A percentile compares a stretch with the other conserved stretches of the same genome.
Conservation (phyloP, 75 land plant species). For the Gnetum montanum region DNA sequence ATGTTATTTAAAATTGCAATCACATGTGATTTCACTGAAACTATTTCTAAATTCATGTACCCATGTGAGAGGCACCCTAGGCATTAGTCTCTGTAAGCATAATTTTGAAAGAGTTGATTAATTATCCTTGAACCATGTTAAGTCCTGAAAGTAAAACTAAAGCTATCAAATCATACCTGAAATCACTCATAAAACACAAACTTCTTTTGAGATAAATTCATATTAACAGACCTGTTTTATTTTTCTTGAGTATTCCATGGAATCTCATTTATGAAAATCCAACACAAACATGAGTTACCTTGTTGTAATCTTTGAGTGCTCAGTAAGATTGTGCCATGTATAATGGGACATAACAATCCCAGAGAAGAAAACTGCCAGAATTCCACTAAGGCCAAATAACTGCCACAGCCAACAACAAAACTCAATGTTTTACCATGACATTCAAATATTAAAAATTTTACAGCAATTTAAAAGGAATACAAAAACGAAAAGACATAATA, state of each 20-base stretch:
- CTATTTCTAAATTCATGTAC: too few species aligned
- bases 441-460: neutral
- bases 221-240: neutral
- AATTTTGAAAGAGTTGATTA: too few species aligned
- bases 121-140: neutral
- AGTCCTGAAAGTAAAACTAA: neutral
- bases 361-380: conserved; percentile 32
- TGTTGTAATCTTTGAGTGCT: conserved; percentile 20
- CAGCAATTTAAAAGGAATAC: neutral
- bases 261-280: too few species aligned
- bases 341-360: conserved; percentile 40
- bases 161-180: neutral
- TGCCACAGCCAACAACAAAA: conserved; percentile 7
- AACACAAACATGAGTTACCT: too few species aligned
- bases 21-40: too few species aligned
- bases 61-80: too few species aligned
- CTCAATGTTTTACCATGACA: too few species aligned
- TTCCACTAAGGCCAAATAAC: conserved; percentile 27
- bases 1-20: too few species aligned
- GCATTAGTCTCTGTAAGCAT: too few species aligned
- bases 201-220: neutral
- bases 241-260: neutral
- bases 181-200: neutral
- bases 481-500: neutral
- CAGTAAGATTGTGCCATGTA: conserved; percentile 31